These are phyloP conservation scores for Stramenopiles sp. DNA, from an alignment of 352 stramenopile genomes.

Conservation along the genomic window DNA sequence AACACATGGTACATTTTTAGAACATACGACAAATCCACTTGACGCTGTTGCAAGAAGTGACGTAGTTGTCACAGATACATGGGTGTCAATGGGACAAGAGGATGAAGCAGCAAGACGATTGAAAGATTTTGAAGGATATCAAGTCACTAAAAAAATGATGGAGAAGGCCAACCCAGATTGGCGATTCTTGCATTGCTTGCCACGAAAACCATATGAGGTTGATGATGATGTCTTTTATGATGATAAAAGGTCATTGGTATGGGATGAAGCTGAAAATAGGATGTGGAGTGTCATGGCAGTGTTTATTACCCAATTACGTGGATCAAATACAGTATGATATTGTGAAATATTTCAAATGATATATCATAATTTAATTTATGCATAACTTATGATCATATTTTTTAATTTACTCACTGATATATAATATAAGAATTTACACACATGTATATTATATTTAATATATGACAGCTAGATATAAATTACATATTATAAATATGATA, in stretches of 20 bases:
- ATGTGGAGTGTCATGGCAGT: neutral
- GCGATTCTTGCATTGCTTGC: neutral
- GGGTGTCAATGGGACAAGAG: conserved; percentile 84
- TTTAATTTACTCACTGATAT: too few relatives aligned
- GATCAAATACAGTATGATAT: neutral
- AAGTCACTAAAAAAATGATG: conserved; percentile 16
- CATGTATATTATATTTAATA: too few relatives aligned
- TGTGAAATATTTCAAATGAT: too few relatives aligned
- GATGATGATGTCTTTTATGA: neutral
- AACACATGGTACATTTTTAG: conserved; percentile 39
- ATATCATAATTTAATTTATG: too few relatives aligned
- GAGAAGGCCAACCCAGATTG: neutral
- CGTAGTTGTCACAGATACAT: conserved; percentile 90
- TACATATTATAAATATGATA: too few relatives aligned
- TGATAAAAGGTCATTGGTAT: neutral
- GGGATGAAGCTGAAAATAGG: neutral
- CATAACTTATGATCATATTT: too few relatives aligned
- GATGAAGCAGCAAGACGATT: conserved; percentile 75
- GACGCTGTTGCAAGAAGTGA: conserved; percentile 77
- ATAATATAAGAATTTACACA: too few relatives aligned
- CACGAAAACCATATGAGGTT: neutral
- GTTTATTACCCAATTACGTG: neutral
- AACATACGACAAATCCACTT: conserved; percentile 61
- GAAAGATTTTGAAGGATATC: conserved; percentile 80
- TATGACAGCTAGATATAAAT: too few relatives aligned